Evolutionary conservation across 805 yeast genomes (phyloP), one percentile per base, ranked within the genome.

Genomic region (Lachancea quebecensis): DNA sequence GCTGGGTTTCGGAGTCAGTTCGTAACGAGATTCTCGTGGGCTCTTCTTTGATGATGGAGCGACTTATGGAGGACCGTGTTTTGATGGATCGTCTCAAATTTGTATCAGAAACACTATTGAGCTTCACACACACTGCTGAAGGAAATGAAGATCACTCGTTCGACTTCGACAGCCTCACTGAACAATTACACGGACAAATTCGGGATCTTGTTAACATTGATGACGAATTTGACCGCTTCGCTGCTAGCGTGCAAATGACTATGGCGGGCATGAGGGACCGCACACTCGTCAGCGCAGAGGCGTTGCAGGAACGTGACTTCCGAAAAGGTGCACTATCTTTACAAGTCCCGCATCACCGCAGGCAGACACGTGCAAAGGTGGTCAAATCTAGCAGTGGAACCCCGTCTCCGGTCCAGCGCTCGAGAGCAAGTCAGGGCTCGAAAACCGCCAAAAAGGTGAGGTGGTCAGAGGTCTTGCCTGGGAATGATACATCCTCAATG

Each of bases 31-130:
- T 82, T 5, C 59, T 81, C 17, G 71, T 76, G 46, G 73, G 74
- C 50, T 73, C 86, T 1, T 74, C 84, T 0, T 62, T 77, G 4
- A 60, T 78, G 28, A 72, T 75, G 55, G 89, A 81, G 54, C 72
- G 73, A 43, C 56, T 71, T 55, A 48, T 67, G 10, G 52, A 58
- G 12, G 60, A 66, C 29, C 54, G 56, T 15, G 56, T 50, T 1
- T 56, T 68, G 25, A 41, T 52, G 11, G 42, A 41, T 11, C 42
- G 59, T 12, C 52, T 50, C 32, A 60, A 61, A 38, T 55, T 60
- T 42, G 28, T 60, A 10, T 53, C 62, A 4, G 41, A 48, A 14
- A 39, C 47, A 4, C 33, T 44, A n/a, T 37, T 44, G 30, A n/a
- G 41, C 12, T 9, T 21, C n/a, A n/a, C 16, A 9, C 33, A 14